These are phyloP conservation scores for Smittium culicis DNA, from an alignment of 371 early-diverging fungal genomes.

Conservation along the genomic window DNA sequence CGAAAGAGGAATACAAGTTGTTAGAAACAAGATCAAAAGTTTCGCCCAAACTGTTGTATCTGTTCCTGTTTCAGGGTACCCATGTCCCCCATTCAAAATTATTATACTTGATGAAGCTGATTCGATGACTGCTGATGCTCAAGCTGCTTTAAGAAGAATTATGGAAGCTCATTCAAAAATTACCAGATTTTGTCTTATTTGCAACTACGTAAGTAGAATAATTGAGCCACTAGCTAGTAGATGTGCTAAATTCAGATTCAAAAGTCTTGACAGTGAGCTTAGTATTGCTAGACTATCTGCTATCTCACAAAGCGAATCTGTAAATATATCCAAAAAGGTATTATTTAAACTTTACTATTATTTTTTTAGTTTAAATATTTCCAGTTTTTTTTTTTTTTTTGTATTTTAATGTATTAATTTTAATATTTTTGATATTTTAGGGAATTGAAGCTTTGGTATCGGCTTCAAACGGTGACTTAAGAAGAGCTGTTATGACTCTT, in stretches of 20 bases:
- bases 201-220: constrained; percentile 89
- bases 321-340: constrained; percentile 36
- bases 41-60: constrained; percentile 75
- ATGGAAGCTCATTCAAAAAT: constrained; percentile 95
- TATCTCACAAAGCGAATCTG: constrained; percentile 54
- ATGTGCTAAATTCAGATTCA: constrained; percentile 93
- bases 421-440: constrained; percentile 8
- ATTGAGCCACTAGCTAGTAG: constrained; percentile 92
- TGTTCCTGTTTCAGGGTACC: constrained; percentile 26
- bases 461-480: constrained; percentile 77
- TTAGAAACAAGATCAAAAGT: constrained; percentile 92
- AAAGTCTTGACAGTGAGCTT: constrained; percentile 45
- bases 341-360: no score
- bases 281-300: constrained; percentile 33
- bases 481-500: constrained; percentile 80
- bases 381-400: constrained; percentile 1
- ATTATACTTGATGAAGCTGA: constrained; percentile 99
- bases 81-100: constrained; percentile 56
- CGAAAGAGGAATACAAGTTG: constrained; percentile 94
- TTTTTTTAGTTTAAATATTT: neutral
- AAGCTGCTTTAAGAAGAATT: constrained; percentile 94
- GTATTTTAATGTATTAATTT: no score
- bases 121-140: constrained; percentile 97
- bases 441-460: constrained; percentile 57
- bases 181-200: constrained; percentile 95